These are phyloP conservation scores for Venturia carpophila DNA, from an alignment of 2,329 filamentous ascomycete genomes.

Conservation along the genomic window DNA sequence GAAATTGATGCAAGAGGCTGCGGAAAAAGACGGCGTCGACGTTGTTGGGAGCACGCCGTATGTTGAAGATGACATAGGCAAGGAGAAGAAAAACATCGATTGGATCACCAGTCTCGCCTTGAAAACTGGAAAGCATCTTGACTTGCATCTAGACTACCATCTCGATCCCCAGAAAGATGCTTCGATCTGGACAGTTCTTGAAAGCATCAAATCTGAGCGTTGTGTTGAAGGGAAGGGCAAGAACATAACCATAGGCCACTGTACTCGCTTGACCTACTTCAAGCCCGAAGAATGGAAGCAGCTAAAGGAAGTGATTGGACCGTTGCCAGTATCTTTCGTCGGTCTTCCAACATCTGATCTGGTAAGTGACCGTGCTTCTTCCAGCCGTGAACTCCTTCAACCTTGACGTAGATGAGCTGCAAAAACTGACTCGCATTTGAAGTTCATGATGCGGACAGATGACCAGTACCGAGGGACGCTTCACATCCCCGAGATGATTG, in stretches of 20 bases:
- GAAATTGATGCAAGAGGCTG: slow-evolving; percentile 41
- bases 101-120: slow-evolving; percentile 55
- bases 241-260: slow-evolving; percentile 52
- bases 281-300: slow-evolving; percentile 40
- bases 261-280: slow-evolving; percentile 57
- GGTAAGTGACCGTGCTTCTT: background rate
- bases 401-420: background rate
- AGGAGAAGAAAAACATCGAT: slow-evolving; percentile 49
- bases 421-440: background rate
- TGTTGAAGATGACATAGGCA: slow-evolving; percentile 48
- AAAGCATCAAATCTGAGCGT: slow-evolving; percentile 39
- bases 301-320: slow-evolving; percentile 42
- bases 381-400: background rate
- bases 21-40: slow-evolving; percentile 40
- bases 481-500: slow-evolving; percentile 53
- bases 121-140: slow-evolving; percentile 48
- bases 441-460: slow-evolving; percentile 57
- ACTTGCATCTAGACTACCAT: slow-evolving; percentile 67
- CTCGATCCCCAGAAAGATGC: slow-evolving; percentile 44
- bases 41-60: slow-evolving; percentile 63
- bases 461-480: slow-evolving; percentile 50
- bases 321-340: slow-evolving; percentile 57
- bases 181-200: slow-evolving; percentile 48
- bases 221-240: slow-evolving; percentile 40
- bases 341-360: slow-evolving; percentile 64